These are phyloP conservation scores for Colletotrichum sansevieriae DNA, from an alignment of 2,329 filamentous ascomycete species.

Conservation along the genomic window DNA sequence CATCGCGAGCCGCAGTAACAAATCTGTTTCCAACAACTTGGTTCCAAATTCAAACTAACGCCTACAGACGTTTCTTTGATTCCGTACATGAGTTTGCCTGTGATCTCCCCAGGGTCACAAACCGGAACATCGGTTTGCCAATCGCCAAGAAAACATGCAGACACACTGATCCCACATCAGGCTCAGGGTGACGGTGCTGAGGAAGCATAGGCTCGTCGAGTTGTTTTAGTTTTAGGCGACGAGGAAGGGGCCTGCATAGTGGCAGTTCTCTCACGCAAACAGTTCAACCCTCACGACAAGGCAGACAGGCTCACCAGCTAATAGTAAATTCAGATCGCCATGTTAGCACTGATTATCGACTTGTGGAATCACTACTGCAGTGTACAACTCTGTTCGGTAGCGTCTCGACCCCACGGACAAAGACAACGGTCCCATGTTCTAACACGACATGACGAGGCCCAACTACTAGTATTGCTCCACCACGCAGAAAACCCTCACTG, in stretches of 20 bases:
- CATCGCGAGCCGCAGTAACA: constrained; percentile 1
- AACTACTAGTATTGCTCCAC: constrained; percentile 19
- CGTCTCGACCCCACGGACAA: not conserved
- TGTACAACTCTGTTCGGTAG: not conserved
- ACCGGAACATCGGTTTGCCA: not conserved
- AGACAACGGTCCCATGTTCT: not conserved
- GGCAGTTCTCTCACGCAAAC: too few relatives aligned
- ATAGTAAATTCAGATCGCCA: not conserved
- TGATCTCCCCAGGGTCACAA: not conserved
- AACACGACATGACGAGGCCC: not conserved
- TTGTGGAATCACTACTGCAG: not conserved
- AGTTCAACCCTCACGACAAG: too few relatives aligned
- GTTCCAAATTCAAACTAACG: not conserved
- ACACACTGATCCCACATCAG: constrained; percentile 12
- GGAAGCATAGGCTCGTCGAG: not conserved
- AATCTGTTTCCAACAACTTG: not conserved
- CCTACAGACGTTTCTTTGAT: not conserved
- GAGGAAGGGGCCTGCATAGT: not conserved
- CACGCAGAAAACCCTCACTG: constrained; percentile 17
- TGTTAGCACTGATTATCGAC: not conserved
- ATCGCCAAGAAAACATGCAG: constrained; percentile 4
- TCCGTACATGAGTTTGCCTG: not conserved
- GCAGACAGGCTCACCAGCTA: not conserved
- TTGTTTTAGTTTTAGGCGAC: not conserved
- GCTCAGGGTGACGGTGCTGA: constrained; percentile 10